Percentiles rank a stretch among this genome's conserved stretches.
These are phyloP conservation scores for Begonia fuchsioides DNA, from an alignment of 306 rosid species.

Conservation along the genomic window DNA sequence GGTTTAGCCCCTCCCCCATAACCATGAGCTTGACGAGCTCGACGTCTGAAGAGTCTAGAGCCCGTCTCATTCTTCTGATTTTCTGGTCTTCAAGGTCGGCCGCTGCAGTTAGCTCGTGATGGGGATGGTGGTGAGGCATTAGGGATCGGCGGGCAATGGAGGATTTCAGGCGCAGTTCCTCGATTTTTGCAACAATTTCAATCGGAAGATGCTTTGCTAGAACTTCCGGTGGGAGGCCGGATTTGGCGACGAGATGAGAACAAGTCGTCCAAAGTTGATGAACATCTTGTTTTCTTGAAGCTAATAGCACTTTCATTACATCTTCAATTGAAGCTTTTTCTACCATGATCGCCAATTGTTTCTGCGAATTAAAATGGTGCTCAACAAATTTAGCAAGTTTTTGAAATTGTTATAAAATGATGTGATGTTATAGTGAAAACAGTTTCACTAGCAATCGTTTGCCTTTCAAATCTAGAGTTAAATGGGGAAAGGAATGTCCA, in stretches of 20 bases:
- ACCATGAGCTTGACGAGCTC: slow-evolving; percentile 95
- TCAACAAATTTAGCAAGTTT: too few relatives aligned
- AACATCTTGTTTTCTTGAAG: slow-evolving; percentile 97
- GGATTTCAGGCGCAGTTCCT: slow-evolving; percentile 83
- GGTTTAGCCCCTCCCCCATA: slow-evolving; percentile 97
- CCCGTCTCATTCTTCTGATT: slow-evolving; percentile 77
- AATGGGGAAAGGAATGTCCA: too few relatives aligned
- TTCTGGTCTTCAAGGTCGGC: slow-evolving; percentile 93
- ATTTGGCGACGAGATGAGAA: slow-evolving; percentile 80
- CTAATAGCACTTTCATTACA: slow-evolving; percentile 89
- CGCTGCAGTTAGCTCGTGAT: slow-evolving; percentile 32
- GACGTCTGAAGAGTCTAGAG: slow-evolving; percentile 84
- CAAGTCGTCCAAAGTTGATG: slow-evolving; percentile 94
- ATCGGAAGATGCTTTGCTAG: slow-evolving; percentile 84
- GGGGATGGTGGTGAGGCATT: slow-evolving; percentile 41
- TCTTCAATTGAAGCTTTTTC: slow-evolving; percentile 94
- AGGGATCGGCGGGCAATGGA: slow-evolving; percentile 59
- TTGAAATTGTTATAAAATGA: too few relatives aligned
- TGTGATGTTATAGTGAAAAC: too few relatives aligned
- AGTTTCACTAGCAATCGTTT: too few relatives aligned
- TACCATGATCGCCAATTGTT: slow-evolving; percentile 95
- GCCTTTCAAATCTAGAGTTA: slow-evolving; percentile 13
- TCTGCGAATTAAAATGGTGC: slow-evolving; percentile 23
- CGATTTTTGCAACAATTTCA: slow-evolving; percentile 70
- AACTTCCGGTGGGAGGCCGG: slow-evolving; percentile 86